phyloP scores from a whole-genome alignment of 257 asterid genomes.

The Forsythia viridissima region DNA sequence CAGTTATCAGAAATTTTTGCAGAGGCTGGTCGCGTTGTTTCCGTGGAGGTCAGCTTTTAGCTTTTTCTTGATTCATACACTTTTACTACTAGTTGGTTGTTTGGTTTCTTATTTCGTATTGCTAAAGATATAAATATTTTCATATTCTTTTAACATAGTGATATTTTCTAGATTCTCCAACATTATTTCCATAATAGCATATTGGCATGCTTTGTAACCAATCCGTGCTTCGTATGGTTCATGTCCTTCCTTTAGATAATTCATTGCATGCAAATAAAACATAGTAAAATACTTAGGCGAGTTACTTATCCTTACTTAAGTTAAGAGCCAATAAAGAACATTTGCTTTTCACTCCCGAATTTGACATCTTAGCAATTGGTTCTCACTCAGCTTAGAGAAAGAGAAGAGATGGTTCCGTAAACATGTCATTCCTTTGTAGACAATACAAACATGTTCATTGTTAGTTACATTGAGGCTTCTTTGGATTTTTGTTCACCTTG shows the following conservation, averaged over 20 bases:
- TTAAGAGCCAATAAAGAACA: not conserved
- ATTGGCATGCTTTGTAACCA: not conserved
- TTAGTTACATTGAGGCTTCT: not conserved
- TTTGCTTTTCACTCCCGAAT: not conserved
- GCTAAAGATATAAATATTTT: too few species aligned
- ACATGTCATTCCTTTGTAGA: not conserved
- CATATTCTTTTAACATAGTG: too few species aligned
- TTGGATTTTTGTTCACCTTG: not conserved
- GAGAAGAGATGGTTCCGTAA: too few species aligned
- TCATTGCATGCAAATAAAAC: not conserved
- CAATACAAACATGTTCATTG: not conserved
- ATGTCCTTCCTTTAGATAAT: not conserved
- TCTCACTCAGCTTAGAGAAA: not conserved
- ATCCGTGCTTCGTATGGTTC: not conserved
- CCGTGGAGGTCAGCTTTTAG: conserved; percentile 61
- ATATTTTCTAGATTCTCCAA: too few species aligned
- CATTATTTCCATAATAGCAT: too few species aligned
- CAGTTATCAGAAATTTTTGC: conserved; percentile 75
- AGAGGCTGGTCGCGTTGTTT: conserved; percentile 77
- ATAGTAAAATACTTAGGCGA: not conserved
- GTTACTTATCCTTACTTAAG: not conserved
- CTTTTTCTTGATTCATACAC: conserved; percentile 8
- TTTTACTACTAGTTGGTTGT: not conserved
- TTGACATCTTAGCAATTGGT: not conserved
- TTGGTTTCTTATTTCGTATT: not conserved